phyloP scores from a whole-genome alignment of 2,329 filamentous ascomycete species.

The Arachnomyces sp. region DNA sequence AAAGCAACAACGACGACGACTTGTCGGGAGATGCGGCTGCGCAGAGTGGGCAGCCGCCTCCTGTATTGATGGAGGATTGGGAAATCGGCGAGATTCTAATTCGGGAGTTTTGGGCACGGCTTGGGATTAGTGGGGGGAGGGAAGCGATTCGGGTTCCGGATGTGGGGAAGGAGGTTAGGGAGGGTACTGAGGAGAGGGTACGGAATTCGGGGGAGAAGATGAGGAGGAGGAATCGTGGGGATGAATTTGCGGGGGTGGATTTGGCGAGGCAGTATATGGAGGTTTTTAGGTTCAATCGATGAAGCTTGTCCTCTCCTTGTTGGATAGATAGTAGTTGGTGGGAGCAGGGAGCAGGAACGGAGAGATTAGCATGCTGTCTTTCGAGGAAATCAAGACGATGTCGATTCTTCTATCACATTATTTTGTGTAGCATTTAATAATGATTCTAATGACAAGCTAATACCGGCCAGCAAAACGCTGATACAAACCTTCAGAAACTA shows the following conservation, averaged over 20 bases:
- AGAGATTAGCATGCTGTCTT: constrained; percentile 1
- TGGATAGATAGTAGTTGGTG: not conserved
- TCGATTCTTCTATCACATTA: not conserved
- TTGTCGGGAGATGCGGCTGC: not conserved
- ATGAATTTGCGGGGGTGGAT: constrained; percentile 33
- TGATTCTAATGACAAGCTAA: too few relatives aligned
- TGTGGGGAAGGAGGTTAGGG: constrained; percentile 31
- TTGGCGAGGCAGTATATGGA: constrained; percentile 40
- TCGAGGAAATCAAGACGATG: not conserved
- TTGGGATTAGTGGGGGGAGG: constrained; percentile 30
- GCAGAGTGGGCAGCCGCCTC: not conserved
- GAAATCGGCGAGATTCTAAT: constrained; percentile 34
- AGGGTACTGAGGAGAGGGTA: constrained; percentile 10
- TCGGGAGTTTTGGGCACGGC: constrained; percentile 33
- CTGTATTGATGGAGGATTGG: constrained; percentile 23
- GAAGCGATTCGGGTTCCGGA: constrained; percentile 37
- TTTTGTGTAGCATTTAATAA: too few relatives aligned
- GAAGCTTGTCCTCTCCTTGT: constrained; percentile 1
- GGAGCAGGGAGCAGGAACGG: not conserved
- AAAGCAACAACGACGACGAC: not conserved
- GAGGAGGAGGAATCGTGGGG: constrained; percentile 8
- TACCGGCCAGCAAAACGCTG: too few relatives aligned
- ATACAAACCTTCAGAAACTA: too few relatives aligned
- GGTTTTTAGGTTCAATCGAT: constrained; percentile 37
- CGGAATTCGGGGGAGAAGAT: constrained; percentile 15